phyloP scores from a whole-genome alignment of 148 eudicot species.

The Agrostemma githago region DNA sequence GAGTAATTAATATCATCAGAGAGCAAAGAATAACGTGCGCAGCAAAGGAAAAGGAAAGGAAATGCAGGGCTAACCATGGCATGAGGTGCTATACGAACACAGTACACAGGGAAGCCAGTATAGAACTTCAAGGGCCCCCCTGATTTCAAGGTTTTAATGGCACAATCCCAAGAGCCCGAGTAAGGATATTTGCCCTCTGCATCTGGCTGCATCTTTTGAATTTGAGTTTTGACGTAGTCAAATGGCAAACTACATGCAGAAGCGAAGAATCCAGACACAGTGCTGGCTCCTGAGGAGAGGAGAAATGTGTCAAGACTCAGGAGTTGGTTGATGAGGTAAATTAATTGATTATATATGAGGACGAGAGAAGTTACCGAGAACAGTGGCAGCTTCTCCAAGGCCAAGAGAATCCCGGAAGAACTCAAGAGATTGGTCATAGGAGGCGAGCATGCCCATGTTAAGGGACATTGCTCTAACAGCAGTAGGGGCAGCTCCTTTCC shows the following conservation, averaged over 20 bases:
- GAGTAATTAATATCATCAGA: neutral
- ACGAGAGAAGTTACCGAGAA: conserved; percentile 46
- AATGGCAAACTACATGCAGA: conserved; percentile 94
- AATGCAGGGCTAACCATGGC: conserved; percentile 58
- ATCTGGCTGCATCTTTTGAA: conserved; percentile 98
- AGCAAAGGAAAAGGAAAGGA: neutral
- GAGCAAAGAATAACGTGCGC: neutral
- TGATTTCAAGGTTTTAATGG: conserved; percentile 69
- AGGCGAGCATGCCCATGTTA: conserved; percentile 99
- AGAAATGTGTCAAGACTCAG: neutral
- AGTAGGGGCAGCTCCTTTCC: conserved; percentile 96
- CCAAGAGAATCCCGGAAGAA: conserved; percentile 75
- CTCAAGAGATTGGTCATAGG: conserved; percentile 93
- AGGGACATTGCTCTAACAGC: conserved; percentile 95
- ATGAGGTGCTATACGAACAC: conserved; percentile 90
- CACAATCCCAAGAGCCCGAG: conserved; percentile 77
- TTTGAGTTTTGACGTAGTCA: conserved; percentile 93
- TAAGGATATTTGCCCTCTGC: conserved; percentile 81
- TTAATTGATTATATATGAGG: too few species aligned
- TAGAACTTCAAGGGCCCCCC: conserved; percentile 93
- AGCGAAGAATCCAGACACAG: conserved; percentile 93
- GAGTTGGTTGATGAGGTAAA: neutral
- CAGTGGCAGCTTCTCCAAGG: conserved; percentile 69
- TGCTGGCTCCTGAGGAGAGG: conserved; percentile 55
- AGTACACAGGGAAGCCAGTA: conserved; percentile 91